phyloP scores from a whole-genome alignment of 2,329 filamentous ascomycete species.

The Aspergillus felis region DNA sequence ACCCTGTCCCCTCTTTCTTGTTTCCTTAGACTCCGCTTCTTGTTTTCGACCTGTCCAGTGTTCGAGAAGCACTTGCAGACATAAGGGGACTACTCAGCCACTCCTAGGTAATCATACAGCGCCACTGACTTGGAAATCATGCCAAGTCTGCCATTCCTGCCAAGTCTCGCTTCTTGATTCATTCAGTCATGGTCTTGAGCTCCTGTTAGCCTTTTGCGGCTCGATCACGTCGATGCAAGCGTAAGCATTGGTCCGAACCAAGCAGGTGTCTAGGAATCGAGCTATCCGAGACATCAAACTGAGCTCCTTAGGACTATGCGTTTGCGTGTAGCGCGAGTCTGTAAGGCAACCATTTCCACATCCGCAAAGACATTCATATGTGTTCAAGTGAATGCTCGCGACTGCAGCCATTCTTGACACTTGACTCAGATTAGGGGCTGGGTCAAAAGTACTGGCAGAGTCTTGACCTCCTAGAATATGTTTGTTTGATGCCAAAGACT shows the following conservation, averaged over 20 bases:
- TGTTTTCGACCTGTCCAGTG: neutral
- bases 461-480: conserved; percentile 18
- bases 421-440: neutral
- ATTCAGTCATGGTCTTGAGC: neutral
- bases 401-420: neutral
- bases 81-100: neutral
- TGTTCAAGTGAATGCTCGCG: neutral
- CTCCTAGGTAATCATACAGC: neutral
- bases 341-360: neutral
- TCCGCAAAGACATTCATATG: neutral
- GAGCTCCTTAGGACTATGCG: conserved; percentile 8
- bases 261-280: conserved; percentile 1
- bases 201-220: neutral
- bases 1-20: neutral
- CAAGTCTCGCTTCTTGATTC: neutral
- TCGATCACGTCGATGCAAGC: neutral
- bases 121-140: neutral
- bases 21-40: neutral
- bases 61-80: neutral
- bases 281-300: conserved; percentile 17
- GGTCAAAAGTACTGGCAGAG: conserved; percentile 18
- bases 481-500: conserved; percentile 23
- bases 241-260: neutral
- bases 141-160: neutral
- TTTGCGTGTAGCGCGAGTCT: conserved; percentile 11